Percentiles rank a stretch among this genome's conserved stretches.
Evolutionary conservation across 805 yeast species (phyloP).

Genomic region (Starmera caribaea): DNA sequence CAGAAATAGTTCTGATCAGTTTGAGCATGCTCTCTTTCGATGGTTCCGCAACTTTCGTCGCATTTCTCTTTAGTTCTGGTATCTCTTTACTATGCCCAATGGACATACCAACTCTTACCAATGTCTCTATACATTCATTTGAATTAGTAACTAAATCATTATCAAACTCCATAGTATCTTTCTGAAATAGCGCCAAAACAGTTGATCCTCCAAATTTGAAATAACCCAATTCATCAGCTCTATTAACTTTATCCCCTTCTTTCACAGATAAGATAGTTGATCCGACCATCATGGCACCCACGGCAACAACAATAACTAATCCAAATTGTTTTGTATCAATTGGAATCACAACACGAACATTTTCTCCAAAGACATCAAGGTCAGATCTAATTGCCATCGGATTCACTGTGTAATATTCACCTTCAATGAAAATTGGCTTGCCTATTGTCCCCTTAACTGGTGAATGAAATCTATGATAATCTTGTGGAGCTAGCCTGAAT

Average conservation of each 20-base stretch:
- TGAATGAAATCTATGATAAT: constrained; percentile 86
- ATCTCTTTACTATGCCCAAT: constrained; percentile 61
- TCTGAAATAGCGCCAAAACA: constrained; percentile 54
- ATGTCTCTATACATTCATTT: constrained; percentile 60
- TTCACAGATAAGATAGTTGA: constrained; percentile 65
- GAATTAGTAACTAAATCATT: constrained; percentile 67
- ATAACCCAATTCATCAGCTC: constrained; percentile 86
- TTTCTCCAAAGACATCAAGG: constrained; percentile 89
- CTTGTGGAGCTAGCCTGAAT: constrained; percentile 93
- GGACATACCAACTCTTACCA: constrained; percentile 85
- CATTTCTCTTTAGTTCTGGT: constrained; percentile 39
- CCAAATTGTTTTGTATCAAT: constrained; percentile 75
- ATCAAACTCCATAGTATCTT: constrained; percentile 48
- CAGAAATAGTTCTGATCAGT: constrained; percentile 49
- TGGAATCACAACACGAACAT: constrained; percentile 70
- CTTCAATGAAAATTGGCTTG: constrained; percentile 60
- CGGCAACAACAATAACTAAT: constrained; percentile 62
- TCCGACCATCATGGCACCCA: constrained; percentile 99
- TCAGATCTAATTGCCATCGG: constrained; percentile 93
- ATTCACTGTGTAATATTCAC: constrained; percentile 92
- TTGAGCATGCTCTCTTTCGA: constrained; percentile 36
- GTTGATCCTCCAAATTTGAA: constrained; percentile 97
- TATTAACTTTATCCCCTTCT: constrained; percentile 44
- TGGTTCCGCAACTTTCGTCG: constrained; percentile 34
- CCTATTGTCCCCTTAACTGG: constrained; percentile 75